Percentiles rank a stretch among this genome's conserved stretches.
Evolutionary conservation across 805 yeast genomes (phyloP).

Genomic region (Clavispora phyllophila): DNA sequence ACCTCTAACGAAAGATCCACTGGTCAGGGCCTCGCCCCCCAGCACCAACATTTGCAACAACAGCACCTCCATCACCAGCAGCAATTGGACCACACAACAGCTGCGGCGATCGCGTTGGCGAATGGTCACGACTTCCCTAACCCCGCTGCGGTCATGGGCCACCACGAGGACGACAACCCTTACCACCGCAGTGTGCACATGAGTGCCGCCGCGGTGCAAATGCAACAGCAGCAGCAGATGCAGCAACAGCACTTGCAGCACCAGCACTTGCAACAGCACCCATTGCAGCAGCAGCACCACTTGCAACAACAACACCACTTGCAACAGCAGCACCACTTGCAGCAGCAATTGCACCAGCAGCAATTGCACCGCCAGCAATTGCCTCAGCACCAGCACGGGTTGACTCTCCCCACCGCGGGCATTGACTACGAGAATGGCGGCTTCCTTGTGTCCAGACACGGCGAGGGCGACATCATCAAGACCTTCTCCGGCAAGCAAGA

Average conservation of each 20-base stretch:
- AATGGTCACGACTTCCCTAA: conserved; percentile 16
- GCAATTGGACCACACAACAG: conserved; percentile 17
- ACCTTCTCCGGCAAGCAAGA: conserved; percentile 18
- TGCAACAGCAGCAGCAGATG: conserved; percentile 15
- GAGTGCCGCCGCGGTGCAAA: conserved; percentile 15
- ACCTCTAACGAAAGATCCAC: conserved; percentile 17
- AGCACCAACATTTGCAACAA: conserved; percentile 15
- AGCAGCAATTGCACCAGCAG: conserved; percentile 7
- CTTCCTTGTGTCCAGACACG: conserved; percentile 16
- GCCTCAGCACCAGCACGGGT: conserved; percentile 16
- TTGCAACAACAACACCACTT: conserved; percentile 3
- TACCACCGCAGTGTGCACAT: conserved; percentile 16
- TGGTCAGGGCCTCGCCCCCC: conserved; percentile 9
- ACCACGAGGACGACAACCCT: conserved; percentile 15
- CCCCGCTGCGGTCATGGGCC: conserved; percentile 16
- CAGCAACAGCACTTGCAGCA: conserved; percentile 16
- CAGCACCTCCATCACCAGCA: conserved; percentile 16
- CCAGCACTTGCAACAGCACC: conserved; percentile 16
- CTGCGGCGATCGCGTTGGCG: conserved; percentile 20
- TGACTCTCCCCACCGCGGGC: conserved; percentile 15
- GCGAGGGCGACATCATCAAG: conserved; percentile 20
- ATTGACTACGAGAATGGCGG: conserved; percentile 18
- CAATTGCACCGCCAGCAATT: conserved; percentile 17
- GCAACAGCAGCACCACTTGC: conserved; percentile 4
- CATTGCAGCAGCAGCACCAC: conserved; percentile 5